Percentiles rank a stretch among this genome's conserved stretches.
These are phyloP conservation scores for Fusarium nygamai DNA, from an alignment of 2,329 filamentous ascomycete species.

Conservation along the genomic window DNA sequence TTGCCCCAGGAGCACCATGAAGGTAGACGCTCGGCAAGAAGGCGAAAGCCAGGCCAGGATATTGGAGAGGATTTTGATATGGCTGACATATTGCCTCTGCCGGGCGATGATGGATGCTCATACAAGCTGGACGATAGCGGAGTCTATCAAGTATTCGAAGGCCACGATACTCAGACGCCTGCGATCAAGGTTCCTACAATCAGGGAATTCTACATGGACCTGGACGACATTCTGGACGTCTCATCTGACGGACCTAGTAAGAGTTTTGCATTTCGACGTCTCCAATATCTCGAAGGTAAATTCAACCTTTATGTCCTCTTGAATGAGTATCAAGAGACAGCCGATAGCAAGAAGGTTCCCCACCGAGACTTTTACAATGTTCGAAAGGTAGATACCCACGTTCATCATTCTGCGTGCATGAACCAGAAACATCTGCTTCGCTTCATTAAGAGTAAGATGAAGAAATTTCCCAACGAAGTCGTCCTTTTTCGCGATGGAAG, in stretches of 20 bases:
- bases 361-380: conserved; percentile 99
- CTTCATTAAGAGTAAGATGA: conserved; percentile 99
- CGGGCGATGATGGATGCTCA: conserved; percentile 73
- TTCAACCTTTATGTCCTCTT: conserved; percentile 94
- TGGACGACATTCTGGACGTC: conserved; percentile 86
- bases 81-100: conserved; percentile 79
- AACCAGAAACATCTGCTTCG: conserved; percentile 98
- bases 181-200: conserved; percentile 89
- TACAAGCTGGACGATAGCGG: conserved; percentile 85
- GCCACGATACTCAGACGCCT: conserved; percentile 69
- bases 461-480: conserved; percentile 94
- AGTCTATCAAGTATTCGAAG: conserved; percentile 92
- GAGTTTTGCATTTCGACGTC: conserved; percentile 92
- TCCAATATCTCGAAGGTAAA: conserved; percentile 96
- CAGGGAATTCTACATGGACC: conserved; percentile 93
- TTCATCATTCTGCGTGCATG: conserved; percentile 99
- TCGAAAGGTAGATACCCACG: conserved; percentile 97
- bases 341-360: conserved; percentile 96
- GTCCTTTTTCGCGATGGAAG: conserved; percentile 93
- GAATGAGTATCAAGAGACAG: conserved; percentile 98
- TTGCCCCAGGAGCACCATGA: conserved; percentile 40
- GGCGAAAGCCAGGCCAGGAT: conserved; percentile 85
- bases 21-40: conserved; percentile 63
- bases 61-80: conserved; percentile 94
- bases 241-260: conserved; percentile 96